Evolutionary conservation across 2,329 filamentous ascomycete genomes (phyloP), one percentile per base, ranked within the genome.

Genomic region (Celoporthe dispersa): DNA sequence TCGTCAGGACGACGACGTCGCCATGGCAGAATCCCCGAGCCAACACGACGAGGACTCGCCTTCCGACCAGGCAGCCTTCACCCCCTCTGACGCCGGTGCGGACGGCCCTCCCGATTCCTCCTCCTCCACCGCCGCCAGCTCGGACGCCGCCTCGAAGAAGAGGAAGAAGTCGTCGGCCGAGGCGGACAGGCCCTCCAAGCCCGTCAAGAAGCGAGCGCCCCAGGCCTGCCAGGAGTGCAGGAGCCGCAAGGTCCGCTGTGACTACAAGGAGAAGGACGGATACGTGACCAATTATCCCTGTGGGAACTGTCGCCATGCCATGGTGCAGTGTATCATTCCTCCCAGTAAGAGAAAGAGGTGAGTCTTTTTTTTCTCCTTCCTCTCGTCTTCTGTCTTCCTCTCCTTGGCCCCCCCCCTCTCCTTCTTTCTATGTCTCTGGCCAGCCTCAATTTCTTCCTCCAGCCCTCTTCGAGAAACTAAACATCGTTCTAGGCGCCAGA

Each of bases 141-240:
- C 57, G 14, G 55, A 31, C 8, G 35, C 53, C 22, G 37, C 59
- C 28, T 19, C 44, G 8, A 69, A 64, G 61, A 67, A 64, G 12
- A 79, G 78, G 70, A 80, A 79, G 69, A 76, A 77, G 71, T 73
- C 76, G n/a, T 74, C 76, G n/a, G 74, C 77, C 19, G 72, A 73
- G 16, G 71, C 77, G 14, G 78, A 80, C 37, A 74, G 78, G 70
- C 80, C 77, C 72, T 79, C 78, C 48, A 72, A 70, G 37, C 73
- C 78, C 12, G 78, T 81, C 71, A 89, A 89, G 77, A 77, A 94
- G 77, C 88, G 94, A 77, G 94, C 94, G n/a, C 94, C 94, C 12
- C 92, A 95, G 75, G 94, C 94, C 25, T 98, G 94, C 79, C 93
- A 94, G 73, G 94, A 92, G 75, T 97, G 94, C 81, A 88, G 94